Evolutionary conservation across 2,329 filamentous ascomycete genomes (phyloP).

Genomic region (Aureobasidium lini): DNA sequence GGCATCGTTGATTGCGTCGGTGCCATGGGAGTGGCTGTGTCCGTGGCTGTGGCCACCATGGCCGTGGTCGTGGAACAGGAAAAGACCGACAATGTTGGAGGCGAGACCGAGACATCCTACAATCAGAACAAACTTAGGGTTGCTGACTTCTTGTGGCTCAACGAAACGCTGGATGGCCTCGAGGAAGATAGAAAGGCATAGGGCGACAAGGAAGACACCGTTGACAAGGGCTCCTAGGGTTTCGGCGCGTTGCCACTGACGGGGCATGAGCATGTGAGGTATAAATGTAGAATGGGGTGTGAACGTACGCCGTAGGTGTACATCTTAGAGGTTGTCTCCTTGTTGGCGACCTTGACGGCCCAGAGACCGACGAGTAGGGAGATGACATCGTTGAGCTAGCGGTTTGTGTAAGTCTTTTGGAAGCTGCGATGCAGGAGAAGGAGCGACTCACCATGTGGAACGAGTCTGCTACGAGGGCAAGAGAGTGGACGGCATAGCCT

Average conservation of each 20-base stretch:
- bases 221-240: constrained; percentile 95
- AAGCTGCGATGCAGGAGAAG: neutral
- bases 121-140: constrained; percentile 79
- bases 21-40: constrained; percentile 31
- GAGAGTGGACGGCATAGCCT: constrained; percentile 70
- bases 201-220: constrained; percentile 91
- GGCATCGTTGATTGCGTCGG: constrained; percentile 37
- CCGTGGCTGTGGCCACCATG: constrained; percentile 57
- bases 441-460: constrained; percentile 78
- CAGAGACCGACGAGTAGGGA: constrained; percentile 87
- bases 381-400: constrained; percentile 88
- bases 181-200: constrained; percentile 93
- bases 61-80: constrained; percentile 88
- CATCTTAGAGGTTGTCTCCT: constrained; percentile 71
- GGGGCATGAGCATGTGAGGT: constrained; percentile 17
- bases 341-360: constrained; percentile 85
- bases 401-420: neutral
- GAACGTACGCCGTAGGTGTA: constrained; percentile 84
- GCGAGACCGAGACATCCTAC: constrained; percentile 79
- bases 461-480: constrained; percentile 90
- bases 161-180: constrained; percentile 89
- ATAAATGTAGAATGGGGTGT: neutral
- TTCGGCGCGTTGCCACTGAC: constrained; percentile 89
- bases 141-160: constrained; percentile 78
- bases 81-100: constrained; percentile 82